Conservation (phyloP, 1,139 yeast genomes). For the Chernovozyma sophiae-reginae region DNA sequence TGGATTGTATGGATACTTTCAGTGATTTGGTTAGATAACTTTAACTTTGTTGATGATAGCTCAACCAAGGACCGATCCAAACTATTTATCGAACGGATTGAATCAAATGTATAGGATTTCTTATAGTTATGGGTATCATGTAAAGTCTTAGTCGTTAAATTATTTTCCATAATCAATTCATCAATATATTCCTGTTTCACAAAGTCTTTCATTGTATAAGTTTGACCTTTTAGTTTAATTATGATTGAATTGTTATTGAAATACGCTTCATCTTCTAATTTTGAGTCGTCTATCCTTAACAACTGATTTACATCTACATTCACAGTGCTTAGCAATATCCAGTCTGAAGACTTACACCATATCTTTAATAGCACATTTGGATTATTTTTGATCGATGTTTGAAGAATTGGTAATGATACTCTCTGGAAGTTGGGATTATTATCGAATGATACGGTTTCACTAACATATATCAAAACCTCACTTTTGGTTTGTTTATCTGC, state of each 20-base stretch:
- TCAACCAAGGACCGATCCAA: conserved; percentile 30
- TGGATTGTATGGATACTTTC: conserved; percentile 1
- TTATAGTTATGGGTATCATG: background rate
- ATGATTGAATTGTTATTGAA: conserved; percentile 1
- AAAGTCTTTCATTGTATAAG: conserved; percentile 1
- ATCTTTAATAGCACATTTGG: conserved; percentile 15
- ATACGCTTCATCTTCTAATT: background rate
- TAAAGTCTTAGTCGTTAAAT: background rate
- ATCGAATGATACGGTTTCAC: conserved; percentile 25
- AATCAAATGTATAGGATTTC: conserved; percentile 32
- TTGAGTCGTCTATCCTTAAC: conserved; percentile 10
- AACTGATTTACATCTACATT: conserved; percentile 19
- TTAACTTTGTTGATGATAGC: conserved; percentile 18
- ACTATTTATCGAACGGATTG: conserved; percentile 30
- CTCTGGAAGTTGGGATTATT: conserved; percentile 30
- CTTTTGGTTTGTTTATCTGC: conserved; percentile 3
- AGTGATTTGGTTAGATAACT: conserved; percentile 15
- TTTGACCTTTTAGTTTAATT: background rate
- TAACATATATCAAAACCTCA: conserved; percentile 27
- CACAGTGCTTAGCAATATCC: conserved; percentile 20
- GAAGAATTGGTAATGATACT: conserved; percentile 22
- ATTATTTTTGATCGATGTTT: conserved; percentile 1
- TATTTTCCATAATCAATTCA: background rate
- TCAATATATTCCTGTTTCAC: background rate
- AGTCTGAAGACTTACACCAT: conserved; percentile 19